These are phyloP conservation scores for Mycena chlorophos DNA, from an alignment of 768 basidiomycete genomes.

Conservation along the genomic window DNA sequence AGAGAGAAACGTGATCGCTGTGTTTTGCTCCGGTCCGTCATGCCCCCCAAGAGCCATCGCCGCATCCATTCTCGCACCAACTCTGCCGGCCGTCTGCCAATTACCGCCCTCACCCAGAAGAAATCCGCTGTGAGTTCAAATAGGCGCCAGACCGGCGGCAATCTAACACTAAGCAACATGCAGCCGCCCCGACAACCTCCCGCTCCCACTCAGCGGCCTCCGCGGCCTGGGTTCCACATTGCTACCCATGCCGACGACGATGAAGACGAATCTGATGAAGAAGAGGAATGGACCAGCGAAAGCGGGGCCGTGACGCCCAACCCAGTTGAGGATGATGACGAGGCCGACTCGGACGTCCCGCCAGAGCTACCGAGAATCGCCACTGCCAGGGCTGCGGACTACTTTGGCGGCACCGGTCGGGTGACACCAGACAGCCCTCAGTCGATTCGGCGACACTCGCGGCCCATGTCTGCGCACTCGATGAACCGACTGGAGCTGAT, in stretches of 20 bases:
- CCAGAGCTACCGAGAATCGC: constrained; percentile 34
- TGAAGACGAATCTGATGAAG: constrained; percentile 53
- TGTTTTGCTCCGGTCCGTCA: constrained; percentile 27
- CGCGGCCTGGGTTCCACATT: constrained; percentile 52
- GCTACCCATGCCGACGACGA: constrained; percentile 46
- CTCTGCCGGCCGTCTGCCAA: constrained; percentile 57
- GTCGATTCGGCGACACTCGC: constrained; percentile 23
- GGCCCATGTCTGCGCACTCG: constrained; percentile 23
- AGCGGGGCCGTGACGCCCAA: constrained; percentile 73
- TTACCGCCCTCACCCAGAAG: constrained; percentile 71
- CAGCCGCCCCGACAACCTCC: constrained; percentile 31
- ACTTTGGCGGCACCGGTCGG: too few relatives aligned
- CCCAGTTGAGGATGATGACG: constrained; percentile 31
- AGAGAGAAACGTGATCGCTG: constrained; percentile 13
- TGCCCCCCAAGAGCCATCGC: constrained; percentile 55
- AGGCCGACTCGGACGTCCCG: constrained; percentile 39
- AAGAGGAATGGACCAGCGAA: constrained; percentile 79
- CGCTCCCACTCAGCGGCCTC: too few relatives aligned
- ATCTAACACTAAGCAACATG: constrained; percentile 19
- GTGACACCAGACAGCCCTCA: background rate
- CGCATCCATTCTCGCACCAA: constrained; percentile 67
- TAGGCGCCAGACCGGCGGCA: too few relatives aligned
- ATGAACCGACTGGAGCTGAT: constrained; percentile 29
- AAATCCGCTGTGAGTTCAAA: constrained; percentile 37
- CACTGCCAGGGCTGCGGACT: constrained; percentile 39